phyloP scores from a whole-genome alignment of 352 stramenopile species.

The Phytophthora idaei region DNA sequence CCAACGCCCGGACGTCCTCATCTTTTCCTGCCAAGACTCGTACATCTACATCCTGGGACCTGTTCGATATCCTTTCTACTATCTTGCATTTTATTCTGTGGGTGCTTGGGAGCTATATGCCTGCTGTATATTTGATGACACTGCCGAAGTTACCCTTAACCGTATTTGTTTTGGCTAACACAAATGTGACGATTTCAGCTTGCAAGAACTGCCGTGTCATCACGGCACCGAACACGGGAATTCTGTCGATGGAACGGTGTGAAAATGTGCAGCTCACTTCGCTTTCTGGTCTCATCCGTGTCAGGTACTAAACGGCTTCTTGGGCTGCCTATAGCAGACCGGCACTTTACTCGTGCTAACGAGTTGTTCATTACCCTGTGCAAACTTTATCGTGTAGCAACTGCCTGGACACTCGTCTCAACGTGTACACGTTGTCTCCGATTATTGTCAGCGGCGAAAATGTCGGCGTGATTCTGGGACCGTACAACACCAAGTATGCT shows the following conservation, averaged over 20 bases:
- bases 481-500: constrained; percentile 96
- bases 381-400: constrained; percentile 67
- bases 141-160: constrained; percentile 53
- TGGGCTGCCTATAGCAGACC: neutral
- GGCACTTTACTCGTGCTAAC: neutral
- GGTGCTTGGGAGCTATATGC: neutral
- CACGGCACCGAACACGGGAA: constrained; percentile 92
- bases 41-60: constrained; percentile 95
- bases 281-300: constrained; percentile 85
- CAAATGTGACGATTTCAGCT: constrained; percentile 92
- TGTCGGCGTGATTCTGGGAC: constrained; percentile 93
- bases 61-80: constrained; percentile 86
- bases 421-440: constrained; percentile 91
- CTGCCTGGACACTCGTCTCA: constrained; percentile 92
- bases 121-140: neutral
- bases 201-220: constrained; percentile 97
- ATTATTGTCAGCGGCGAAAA: constrained; percentile 96
- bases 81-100: constrained; percentile 3
- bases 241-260: constrained; percentile 94
- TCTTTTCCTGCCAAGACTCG: constrained; percentile 93
- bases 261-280: constrained; percentile 92
- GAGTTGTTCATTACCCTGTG: neutral
- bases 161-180: constrained; percentile 38
- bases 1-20: constrained; percentile 67
- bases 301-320: constrained; percentile 59